Conservation (phyloP, 2,329 filamentous ascomycete genomes). For the Penicillium sp. region DNA sequence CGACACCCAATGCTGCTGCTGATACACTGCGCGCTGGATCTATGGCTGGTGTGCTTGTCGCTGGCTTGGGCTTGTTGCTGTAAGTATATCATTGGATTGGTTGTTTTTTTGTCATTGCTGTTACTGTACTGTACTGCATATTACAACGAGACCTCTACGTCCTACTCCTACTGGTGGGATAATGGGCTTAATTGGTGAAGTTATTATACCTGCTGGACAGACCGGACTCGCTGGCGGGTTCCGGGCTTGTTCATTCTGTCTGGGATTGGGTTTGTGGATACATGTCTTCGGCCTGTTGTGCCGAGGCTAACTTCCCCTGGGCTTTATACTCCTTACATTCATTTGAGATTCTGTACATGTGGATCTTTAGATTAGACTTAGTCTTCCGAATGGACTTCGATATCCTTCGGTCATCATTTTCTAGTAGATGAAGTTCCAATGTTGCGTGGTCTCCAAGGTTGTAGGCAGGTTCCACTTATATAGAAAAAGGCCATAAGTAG, state of each 20-base stretch:
- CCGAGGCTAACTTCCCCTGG: neutral
- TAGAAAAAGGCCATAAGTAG: too few species aligned
- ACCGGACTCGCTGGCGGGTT: conserved; percentile 6
- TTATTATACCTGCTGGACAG: neutral
- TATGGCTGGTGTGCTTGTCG: conserved; percentile 19
- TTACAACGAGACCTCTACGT: neutral
- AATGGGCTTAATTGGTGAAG: neutral
- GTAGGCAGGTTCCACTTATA: neutral
- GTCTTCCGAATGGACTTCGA: conserved; percentile 20
- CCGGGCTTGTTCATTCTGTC: neutral
- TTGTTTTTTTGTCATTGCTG: neutral
- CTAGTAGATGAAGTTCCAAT: too few species aligned
- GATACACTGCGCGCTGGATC: conserved; percentile 16
- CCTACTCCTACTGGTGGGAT: neutral
- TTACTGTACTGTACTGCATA: conserved; percentile 1
- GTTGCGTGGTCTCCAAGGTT: neutral
- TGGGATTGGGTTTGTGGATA: neutral
- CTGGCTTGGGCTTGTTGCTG: conserved; percentile 20
- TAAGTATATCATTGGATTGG: neutral
- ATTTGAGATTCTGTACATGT: neutral
- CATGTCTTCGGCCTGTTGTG: neutral
- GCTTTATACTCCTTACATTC: conserved; percentile 3
- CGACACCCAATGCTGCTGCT: conserved; percentile 19
- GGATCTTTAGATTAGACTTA: conserved; percentile 4
- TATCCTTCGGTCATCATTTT: conserved; percentile 10